Percentiles rank a stretch among this genome's conserved stretches.
These are phyloP conservation scores for Paxillus involutus DNA, from an alignment of 768 basidiomycete genomes.

Conservation along the genomic window DNA sequence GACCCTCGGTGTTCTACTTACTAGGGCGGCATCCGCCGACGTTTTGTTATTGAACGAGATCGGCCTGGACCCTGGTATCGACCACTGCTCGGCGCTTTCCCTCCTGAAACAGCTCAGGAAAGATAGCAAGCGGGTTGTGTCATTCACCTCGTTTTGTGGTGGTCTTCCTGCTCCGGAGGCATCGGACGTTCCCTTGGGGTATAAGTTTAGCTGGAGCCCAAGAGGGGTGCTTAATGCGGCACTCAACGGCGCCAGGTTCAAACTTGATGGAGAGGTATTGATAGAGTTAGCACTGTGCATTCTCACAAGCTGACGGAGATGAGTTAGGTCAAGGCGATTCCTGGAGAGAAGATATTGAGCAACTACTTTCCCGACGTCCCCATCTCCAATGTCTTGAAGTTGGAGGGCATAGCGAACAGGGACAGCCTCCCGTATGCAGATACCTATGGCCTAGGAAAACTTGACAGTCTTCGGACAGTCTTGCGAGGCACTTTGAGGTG, in stretches of 20 bases:
- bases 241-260: conserved; percentile 67
- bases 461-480: conserved; percentile 54
- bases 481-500: conserved; percentile 85
- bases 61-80: conserved; percentile 86
- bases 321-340: conserved; percentile 45
- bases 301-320: background rate
- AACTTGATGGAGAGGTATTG: conserved; percentile 55
- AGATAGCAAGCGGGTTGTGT: conserved; percentile 55
- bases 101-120: conserved; percentile 54
- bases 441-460: conserved; percentile 56
- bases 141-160: conserved; percentile 91
- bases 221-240: conserved; percentile 83
- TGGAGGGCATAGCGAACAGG: conserved; percentile 88
- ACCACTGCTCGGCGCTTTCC: conserved; percentile 83
- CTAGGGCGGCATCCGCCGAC: conserved; percentile 58
- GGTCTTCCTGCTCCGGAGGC: conserved; percentile 79
- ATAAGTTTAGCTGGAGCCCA: conserved; percentile 95
- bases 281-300: background rate
- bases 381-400: conserved; percentile 53
- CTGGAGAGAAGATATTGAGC: conserved; percentile 53
- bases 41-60: conserved; percentile 88
- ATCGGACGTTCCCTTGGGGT: conserved; percentile 67
- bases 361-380: conserved; percentile 67
- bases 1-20: background rate
- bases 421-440: conserved; percentile 72